Base-by-base conservation (phyloP, 2,329 filamentous ascomycete genomes). In the Fusarium sp. region DNA sequence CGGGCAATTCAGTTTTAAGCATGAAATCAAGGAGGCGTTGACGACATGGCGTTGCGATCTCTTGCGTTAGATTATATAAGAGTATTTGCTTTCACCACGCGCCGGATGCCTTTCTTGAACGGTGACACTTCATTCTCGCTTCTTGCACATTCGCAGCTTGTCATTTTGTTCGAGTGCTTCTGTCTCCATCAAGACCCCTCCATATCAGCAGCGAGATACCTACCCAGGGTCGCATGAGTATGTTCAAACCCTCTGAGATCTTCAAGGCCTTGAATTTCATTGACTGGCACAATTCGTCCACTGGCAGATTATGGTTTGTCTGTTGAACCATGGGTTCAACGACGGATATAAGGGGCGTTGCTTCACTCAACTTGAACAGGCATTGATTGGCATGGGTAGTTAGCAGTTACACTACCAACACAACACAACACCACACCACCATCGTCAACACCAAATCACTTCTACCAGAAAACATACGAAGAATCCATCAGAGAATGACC, bases 261-360 rank as follows among this genome's bases (percentile, higher is more conserved):
- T 0, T 4, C 47, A n/a, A 17, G 5, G 22, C 11, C 20, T n/a
- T 8, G 1, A 17, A 5, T 0, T 18, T 32, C 8, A 6, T 50
- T 20, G 12, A 6, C 11, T 35, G 15, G 14, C 4, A 11, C n/a
- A 6, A 8, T 55, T 22, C 24, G 11, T 11, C n/a, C 9, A 4
- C 18, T n/a, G 20, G 24, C 14, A 28, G 14, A 3, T 28, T 11
- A 13, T 54, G 6, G 3, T 22, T 38, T n/a, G 20, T 22, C 14
- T 8, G 7, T 14, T 12, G 4, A 17, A 39, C 10, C 35, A 54
- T 54, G 35, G 24, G 10, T 28, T 22, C 51, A 38, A 10, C 2
- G 8, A 39, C 51, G 24, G 35, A 41, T 18, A 41, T 18, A 55
- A 30, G 11, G 35, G 10, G 0, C 51, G 18, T 28, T 0, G 15